phyloP scores from a whole-genome alignment of 495 filamentous ascomycete genomes.

The Mytilinidion resinicola region DNA sequence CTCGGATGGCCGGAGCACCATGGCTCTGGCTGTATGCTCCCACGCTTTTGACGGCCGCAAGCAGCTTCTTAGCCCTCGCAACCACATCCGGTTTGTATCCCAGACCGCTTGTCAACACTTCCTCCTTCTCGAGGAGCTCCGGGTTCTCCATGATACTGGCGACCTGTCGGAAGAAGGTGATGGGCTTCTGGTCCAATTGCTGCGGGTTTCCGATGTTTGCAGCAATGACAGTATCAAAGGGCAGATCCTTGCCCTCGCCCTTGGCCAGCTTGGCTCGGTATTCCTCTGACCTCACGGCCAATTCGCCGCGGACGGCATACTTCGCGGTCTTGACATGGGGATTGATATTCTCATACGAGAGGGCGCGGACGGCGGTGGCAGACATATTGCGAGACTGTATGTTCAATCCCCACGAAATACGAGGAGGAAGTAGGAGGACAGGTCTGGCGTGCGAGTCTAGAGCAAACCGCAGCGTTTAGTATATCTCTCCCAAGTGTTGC shows the following conservation, averaged over 20 bases:
- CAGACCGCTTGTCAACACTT: slow-evolving; percentile 56
- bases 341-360: slow-evolving; percentile 88
- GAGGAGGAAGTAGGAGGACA: slow-evolving; percentile 4
- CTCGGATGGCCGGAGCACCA: slow-evolving; percentile 73
- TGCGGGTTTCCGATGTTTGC: slow-evolving; percentile 99
- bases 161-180: slow-evolving; percentile 98
- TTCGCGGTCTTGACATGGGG: slow-evolving; percentile 74
- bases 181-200: slow-evolving; percentile 96
- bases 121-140: slow-evolving; percentile 66
- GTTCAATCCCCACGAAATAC: not conserved
- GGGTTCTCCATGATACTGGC: slow-evolving; percentile 92
- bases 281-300: slow-evolving; percentile 83
- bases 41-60: slow-evolving; percentile 79
- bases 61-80: slow-evolving; percentile 68
- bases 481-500: slow-evolving; percentile 14
- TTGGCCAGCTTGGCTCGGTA: slow-evolving; percentile 66
- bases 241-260: slow-evolving; percentile 55
- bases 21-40: slow-evolving; percentile 95
- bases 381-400: slow-evolving; percentile 49
- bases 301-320: slow-evolving; percentile 94
- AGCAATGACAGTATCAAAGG: slow-evolving; percentile 84
- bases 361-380: slow-evolving; percentile 49
- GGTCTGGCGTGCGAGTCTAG: not conserved
- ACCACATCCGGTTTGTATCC: slow-evolving; percentile 86
- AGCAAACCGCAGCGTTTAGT: slow-evolving; percentile 3